These are phyloP conservation scores for Blastobotrys aristatus DNA, from an alignment of 1,139 yeast genomes.

Conservation along the genomic window DNA sequence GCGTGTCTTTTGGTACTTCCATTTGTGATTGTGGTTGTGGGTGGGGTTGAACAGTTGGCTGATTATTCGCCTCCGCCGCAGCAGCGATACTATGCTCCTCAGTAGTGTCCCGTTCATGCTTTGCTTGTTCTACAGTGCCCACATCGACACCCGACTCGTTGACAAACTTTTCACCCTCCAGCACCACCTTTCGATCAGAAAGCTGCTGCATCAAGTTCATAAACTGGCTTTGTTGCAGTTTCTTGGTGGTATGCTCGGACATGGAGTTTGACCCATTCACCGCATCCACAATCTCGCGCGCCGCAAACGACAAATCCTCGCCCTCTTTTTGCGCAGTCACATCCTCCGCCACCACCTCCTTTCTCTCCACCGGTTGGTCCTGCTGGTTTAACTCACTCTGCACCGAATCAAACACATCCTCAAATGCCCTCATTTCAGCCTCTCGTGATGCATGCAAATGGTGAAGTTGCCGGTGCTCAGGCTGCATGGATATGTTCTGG, in stretches of 20 bases:
- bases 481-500: conserved; percentile 18
- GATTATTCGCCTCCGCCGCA: not conserved
- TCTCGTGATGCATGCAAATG: conserved; percentile 16
- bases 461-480: conserved; percentile 28
- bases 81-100: not conserved
- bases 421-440: conserved; percentile 25
- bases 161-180: conserved; percentile 35
- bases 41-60: not conserved
- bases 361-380: not conserved
- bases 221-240: conserved; percentile 36
- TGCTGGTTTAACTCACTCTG: conserved; percentile 19
- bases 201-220: conserved; percentile 38
- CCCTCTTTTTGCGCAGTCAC: conserved; percentile 13
- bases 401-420: conserved; percentile 28
- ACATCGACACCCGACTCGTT: conserved; percentile 25
- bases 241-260: conserved; percentile 25
- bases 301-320: conserved; percentile 32
- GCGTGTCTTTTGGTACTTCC: not conserved
- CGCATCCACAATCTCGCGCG: conserved; percentile 29
- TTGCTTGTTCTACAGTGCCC: conserved; percentile 7
- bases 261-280: conserved; percentile 20
- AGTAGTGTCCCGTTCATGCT: not conserved
- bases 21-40: not conserved
- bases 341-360: conserved; percentile 2
- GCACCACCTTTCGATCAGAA: conserved; percentile 30